These are phyloP conservation scores for Bullera alba DNA, from an alignment of 768 basidiomycete genomes.

Conservation along the genomic window DNA sequence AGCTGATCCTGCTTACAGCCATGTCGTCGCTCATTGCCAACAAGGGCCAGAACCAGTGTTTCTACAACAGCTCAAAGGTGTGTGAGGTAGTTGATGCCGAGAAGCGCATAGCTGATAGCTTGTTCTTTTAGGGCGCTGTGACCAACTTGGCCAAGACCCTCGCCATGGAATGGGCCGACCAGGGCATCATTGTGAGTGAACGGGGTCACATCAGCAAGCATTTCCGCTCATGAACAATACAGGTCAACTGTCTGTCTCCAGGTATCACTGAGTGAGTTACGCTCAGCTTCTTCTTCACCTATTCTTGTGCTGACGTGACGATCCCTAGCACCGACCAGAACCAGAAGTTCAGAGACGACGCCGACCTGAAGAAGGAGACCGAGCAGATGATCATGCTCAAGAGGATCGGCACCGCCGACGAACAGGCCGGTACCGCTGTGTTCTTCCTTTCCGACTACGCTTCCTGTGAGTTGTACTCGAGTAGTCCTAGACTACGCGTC, in stretches of 20 bases:
- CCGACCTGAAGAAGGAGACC: constrained; percentile 9
- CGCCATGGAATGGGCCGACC: constrained; percentile 40
- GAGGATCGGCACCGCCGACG: constrained; percentile 24
- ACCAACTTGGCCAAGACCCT: constrained; percentile 31
- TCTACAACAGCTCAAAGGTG: constrained; percentile 40
- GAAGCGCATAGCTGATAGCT: not conserved
- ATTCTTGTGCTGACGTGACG: not conserved
- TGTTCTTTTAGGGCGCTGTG: constrained; percentile 23
- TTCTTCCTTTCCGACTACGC: constrained; percentile 37
- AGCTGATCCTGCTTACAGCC: constrained; percentile 13
- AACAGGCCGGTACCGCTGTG: constrained; percentile 36
- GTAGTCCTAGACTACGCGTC: too few relatives aligned
- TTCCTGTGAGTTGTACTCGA: constrained; percentile 24
- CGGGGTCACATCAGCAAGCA: constrained; percentile 13
- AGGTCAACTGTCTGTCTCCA: constrained; percentile 25
- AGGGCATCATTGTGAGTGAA: too few relatives aligned
- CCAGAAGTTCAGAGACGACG: constrained; percentile 15
- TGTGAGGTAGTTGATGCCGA: not conserved
- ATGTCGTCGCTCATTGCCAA: constrained; percentile 33
- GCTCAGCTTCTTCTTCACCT: not conserved
- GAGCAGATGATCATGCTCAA: constrained; percentile 19
- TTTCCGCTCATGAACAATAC: not conserved
- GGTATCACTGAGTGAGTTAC: constrained; percentile 30
- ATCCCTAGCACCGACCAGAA: constrained; percentile 38
- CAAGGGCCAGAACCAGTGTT: constrained; percentile 25